Evolutionary conservation across 192 early-diverging fungal genomes (phyloP), one percentile per base, ranked within the genome.

Genomic region (Kickxella alabastrina): DNA sequence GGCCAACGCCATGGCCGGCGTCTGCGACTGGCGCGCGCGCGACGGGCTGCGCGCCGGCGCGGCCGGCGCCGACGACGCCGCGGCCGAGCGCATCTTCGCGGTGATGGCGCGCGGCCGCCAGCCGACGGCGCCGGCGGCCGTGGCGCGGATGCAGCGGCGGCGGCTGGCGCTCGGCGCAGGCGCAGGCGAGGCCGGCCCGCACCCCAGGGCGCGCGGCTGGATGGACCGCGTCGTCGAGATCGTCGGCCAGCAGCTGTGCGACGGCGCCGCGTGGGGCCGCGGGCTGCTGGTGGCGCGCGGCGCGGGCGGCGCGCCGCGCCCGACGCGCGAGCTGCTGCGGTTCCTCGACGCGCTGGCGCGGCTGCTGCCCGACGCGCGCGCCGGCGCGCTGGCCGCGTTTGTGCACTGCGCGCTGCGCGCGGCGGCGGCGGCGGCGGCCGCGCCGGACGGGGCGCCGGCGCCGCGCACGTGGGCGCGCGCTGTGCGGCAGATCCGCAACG

Each of bases 21-120:
- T 95, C 1, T 96, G 93, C 65, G 85, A 94, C 51, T 96, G 93
- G 93, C 79, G 82, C 23, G 87, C 81, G 22, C 84, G 92, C 25
- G 86, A 85, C 34, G 84, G 80, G 29, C 82, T 87, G 44, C 52
- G 31, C 3, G 70, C 59, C 3, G 43, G 43, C 13, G 55, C 52
- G 34, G 31, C 46, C 34, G 62, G 31, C 23, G 43, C 27, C 18
- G 65, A 65, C 43, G 65, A 73, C 34, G n/a, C n/a, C n/a, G 38
- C 57, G 55, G 54, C 77, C 0, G 21, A 21, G 17, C 54, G 68
- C 34, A 68, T 79, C 21, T 79, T 65, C 57, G 31, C 36, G 10
- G 65, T 79, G 10, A 65, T 74, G 54, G 52, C 59, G 19, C 50
- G 56, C 15, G 72, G 62, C 19, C 55, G 39, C 42, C 62, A 62